Evolutionary conservation across 768 basidiomycete species (phyloP).

Genomic region (Hypholoma fasciculare): DNA sequence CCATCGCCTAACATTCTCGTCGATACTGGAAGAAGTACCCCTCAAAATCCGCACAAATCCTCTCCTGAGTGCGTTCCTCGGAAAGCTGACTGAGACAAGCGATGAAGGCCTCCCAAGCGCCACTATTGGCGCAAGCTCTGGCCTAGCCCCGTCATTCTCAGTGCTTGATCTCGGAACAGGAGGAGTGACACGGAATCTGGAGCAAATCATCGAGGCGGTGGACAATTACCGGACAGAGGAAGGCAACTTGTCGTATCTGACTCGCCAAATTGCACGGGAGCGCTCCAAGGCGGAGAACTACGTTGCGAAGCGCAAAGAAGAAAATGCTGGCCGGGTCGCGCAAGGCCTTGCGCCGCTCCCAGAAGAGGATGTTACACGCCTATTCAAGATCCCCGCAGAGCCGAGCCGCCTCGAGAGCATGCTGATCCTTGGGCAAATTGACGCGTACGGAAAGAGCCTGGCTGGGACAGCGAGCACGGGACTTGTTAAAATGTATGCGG

Average conservation of each 20-base stretch:
- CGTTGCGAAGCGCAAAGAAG: slow-evolving; percentile 85
- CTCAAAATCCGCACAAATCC: slow-evolving; percentile 82
- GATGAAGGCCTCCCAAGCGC: slow-evolving; percentile 36
- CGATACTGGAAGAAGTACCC: slow-evolving; percentile 84
- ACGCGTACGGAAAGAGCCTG: slow-evolving; percentile 79
- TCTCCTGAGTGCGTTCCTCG: slow-evolving; percentile 77
- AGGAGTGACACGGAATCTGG: slow-evolving; percentile 73
- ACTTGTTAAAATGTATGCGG: slow-evolving; percentile 86
- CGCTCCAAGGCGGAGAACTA: slow-evolving; percentile 76
- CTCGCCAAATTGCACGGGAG: slow-evolving; percentile 87
- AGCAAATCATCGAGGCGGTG: slow-evolving; percentile 82
- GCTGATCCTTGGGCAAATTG: slow-evolving; percentile 84
- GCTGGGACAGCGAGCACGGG: slow-evolving; percentile 61
- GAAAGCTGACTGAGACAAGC: slow-evolving; percentile 54
- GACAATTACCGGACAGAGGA: slow-evolving; percentile 89
- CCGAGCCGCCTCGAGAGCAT: slow-evolving; percentile 88
- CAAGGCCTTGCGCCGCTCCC: slow-evolving; percentile 87
- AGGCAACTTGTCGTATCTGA: slow-evolving; percentile 86
- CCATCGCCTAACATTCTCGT: slow-evolving; percentile 82
- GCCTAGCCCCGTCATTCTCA: slow-evolving; percentile 62
- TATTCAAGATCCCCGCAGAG: slow-evolving; percentile 88
- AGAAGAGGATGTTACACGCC: slow-evolving; percentile 78
- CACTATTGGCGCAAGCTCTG: slow-evolving; percentile 34
- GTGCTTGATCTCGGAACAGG: slow-evolving; percentile 70
- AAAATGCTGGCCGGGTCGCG: slow-evolving; percentile 74